Evolutionary conservation across 2,329 filamentous ascomycete genomes (phyloP).

Genomic region (Colletotrichum sp.): DNA sequence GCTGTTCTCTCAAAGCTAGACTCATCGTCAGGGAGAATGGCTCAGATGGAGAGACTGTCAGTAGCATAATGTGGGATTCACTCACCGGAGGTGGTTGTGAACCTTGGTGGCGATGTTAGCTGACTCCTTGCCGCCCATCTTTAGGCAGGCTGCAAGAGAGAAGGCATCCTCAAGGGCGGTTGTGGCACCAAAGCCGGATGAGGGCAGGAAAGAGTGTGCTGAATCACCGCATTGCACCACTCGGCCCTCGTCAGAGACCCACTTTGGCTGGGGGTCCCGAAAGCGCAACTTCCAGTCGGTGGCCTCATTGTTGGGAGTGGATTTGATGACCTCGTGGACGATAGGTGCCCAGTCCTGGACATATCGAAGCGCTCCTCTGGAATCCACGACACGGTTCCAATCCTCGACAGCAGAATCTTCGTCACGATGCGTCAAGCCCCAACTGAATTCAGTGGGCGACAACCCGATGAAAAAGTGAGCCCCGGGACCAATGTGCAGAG

Average conservation of each 20-base stretch:
- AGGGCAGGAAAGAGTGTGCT: constrained; percentile 44
- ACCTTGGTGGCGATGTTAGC: background rate
- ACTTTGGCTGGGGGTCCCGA: constrained; percentile 43
- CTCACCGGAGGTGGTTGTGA: background rate
- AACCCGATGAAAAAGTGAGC: background rate
- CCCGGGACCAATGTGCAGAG: background rate
- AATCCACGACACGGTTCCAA: background rate
- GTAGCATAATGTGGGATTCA: background rate
- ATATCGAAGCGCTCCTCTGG: background rate
- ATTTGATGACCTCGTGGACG: background rate
- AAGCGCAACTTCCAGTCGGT: constrained; percentile 45
- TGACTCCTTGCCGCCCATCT: background rate
- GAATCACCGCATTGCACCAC: constrained; percentile 46
- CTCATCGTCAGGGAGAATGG: background rate
- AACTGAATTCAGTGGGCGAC: background rate
- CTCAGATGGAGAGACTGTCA: background rate
- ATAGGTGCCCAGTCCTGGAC: background rate
- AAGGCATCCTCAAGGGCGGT: constrained; percentile 47
- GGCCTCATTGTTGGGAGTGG: constrained; percentile 27
- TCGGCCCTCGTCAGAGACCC: constrained; percentile 37
- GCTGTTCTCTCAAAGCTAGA: background rate
- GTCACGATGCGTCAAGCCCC: background rate
- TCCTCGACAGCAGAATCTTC: background rate
- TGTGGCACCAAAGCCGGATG: constrained; percentile 45
- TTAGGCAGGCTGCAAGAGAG: constrained; percentile 34